Evolutionary conservation across 2,329 filamentous ascomycete species (phyloP).

Genomic region (Passalora sequoiae): DNA sequence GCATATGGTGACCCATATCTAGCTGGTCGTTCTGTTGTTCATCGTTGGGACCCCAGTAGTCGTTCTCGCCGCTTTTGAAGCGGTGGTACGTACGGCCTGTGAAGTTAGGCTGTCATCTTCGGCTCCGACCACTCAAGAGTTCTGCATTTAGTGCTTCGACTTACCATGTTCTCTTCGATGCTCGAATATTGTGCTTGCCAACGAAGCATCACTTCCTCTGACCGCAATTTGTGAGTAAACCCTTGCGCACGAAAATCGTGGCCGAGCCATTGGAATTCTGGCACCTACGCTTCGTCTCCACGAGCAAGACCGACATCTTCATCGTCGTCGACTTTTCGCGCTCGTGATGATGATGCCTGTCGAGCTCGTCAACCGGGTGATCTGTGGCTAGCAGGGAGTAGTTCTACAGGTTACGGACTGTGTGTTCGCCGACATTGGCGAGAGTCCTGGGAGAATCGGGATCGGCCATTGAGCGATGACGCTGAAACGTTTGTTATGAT

Average conservation of each 20-base stretch:
- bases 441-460: too few relatives aligned
- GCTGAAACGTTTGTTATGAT: too few relatives aligned
- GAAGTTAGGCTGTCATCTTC: background rate
- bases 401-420: too few relatives aligned
- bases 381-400: background rate
- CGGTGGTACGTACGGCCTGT: slow-evolving; percentile 8
- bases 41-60: slow-evolving; percentile 12
- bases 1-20: slow-evolving; percentile 12
- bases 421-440: too few relatives aligned
- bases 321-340: background rate
- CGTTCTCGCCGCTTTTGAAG: slow-evolving; percentile 4
- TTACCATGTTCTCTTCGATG: slow-evolving; percentile 2
- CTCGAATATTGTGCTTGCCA: slow-evolving; percentile 1
- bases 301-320: background rate
- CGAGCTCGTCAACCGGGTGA: background rate
- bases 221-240: slow-evolving; percentile 2
- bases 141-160: background rate
- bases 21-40: slow-evolving; percentile 10
- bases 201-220: slow-evolving; percentile 1
- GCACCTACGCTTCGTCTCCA: background rate
- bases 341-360: background rate
- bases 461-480: too few relatives aligned
- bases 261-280: background rate
- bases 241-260: background rate
- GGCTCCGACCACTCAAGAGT: too few relatives aligned